Percentiles rank a stretch among this genome's conserved stretches.
phyloP scores from a whole-genome alignment of 495 filamentous ascomycete genomes.

The Penicillium macrosclerotiorum region DNA sequence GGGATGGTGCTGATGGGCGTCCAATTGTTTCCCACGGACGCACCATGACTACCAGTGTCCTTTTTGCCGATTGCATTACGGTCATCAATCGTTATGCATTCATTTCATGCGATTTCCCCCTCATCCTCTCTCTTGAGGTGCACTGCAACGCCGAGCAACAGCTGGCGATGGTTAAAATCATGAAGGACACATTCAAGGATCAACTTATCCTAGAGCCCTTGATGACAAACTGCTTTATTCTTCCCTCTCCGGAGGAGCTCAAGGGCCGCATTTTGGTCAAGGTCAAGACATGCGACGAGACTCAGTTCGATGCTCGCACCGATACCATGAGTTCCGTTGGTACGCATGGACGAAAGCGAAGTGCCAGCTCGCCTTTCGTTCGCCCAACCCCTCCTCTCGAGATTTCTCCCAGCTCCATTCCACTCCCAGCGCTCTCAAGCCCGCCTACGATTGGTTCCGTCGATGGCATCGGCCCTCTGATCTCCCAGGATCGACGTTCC shows the following conservation, averaged over 20 bases:
- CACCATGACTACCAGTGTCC: constrained; percentile 82
- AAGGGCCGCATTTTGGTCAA: constrained; percentile 85
- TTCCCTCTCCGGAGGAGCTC: constrained; percentile 85
- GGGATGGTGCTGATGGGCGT: constrained; percentile 84
- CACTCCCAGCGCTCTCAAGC: constrained; percentile 56
- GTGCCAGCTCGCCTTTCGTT: constrained; percentile 72
- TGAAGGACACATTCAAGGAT: constrained; percentile 76
- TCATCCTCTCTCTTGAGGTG: constrained; percentile 93
- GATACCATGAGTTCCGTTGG: constrained; percentile 35
- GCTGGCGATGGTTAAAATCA: constrained; percentile 82
- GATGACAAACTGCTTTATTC: constrained; percentile 56
- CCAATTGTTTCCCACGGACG: constrained; percentile 87
- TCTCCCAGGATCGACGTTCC: constrained; percentile 47
- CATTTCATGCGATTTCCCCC: constrained; percentile 71
- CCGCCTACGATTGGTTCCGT: constrained; percentile 51
- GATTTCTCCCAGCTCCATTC: constrained; percentile 43
- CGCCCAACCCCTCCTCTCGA: constrained; percentile 54
- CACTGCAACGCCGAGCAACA: constrained; percentile 87
- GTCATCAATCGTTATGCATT: constrained; percentile 95
- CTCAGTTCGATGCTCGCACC: constrained; percentile 39
- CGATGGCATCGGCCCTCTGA: constrained; percentile 39
- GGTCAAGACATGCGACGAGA: constrained; percentile 68
- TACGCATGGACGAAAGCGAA: constrained; percentile 67
- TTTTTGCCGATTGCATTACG: constrained; percentile 84
- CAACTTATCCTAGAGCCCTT: constrained; percentile 74